Percentiles rank a stretch among this genome's conserved stretches.
Evolutionary conservation across 1,139 yeast genomes (phyloP).

Genomic region (Blastobotrys proliferans): DNA sequence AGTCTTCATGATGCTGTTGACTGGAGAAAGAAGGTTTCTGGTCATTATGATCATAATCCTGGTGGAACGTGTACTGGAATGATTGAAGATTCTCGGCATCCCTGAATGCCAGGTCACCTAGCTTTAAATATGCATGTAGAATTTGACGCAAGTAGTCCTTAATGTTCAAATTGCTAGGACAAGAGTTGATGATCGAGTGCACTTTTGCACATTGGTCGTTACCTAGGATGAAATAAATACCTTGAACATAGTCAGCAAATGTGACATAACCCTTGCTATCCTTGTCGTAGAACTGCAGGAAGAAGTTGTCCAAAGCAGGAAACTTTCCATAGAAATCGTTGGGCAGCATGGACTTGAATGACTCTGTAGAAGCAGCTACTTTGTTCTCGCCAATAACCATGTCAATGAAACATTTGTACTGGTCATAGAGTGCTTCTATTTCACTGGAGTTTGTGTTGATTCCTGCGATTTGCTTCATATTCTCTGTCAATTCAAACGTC

Average conservation of each 20-base stretch:
- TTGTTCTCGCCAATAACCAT: background rate
- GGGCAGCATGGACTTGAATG: constrained; percentile 19
- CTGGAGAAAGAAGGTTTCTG: background rate
- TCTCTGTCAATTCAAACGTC: background rate
- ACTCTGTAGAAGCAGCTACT: constrained; percentile 7
- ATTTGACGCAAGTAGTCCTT: constrained; percentile 17
- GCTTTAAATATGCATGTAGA: constrained; percentile 20
- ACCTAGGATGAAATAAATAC: constrained; percentile 14
- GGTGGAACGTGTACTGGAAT: background rate
- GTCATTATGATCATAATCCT: background rate
- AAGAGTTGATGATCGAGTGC: constrained; percentile 1
- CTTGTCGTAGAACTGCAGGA: constrained; percentile 22
- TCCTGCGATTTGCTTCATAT: constrained; percentile 1
- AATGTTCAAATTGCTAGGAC: constrained; percentile 6
- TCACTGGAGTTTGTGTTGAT: constrained; percentile 17
- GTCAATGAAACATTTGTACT: constrained; percentile 25
- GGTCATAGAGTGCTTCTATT: constrained; percentile 27
- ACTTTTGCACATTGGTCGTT: constrained; percentile 9
- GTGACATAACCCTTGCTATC: constrained; percentile 23
- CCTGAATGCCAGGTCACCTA: constrained; percentile 23
- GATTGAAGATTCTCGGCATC: constrained; percentile 19
- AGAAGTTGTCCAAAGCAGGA: constrained; percentile 16
- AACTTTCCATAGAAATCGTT: constrained; percentile 10
- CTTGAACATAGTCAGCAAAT: constrained; percentile 23
- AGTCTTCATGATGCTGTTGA: constrained; percentile 10